Base-by-base conservation (phyloP, 108 stramenopile genomes). In the Fistulifera pelliculosa region DNA sequence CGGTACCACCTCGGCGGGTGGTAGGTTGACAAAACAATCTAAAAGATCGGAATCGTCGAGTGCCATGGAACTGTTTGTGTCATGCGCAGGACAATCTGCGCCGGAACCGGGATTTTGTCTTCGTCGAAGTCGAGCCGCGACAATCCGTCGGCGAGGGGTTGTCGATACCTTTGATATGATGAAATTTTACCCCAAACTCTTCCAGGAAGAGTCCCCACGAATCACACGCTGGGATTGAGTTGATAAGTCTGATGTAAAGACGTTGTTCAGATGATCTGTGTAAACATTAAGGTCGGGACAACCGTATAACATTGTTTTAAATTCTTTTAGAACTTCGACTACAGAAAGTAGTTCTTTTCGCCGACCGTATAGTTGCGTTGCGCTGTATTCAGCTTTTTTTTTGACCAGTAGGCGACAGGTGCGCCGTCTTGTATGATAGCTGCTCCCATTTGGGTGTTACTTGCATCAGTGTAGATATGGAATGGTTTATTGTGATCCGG, bases 401-500 rank as follows among this genome's bases (percentile, higher is more conserved):
- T 19, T 5, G 61, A 49, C 27, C 49, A 75, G 41, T 66, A 74
- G 14, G 74, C 73, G 23, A 80, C 49, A 1, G 75, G 76, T 17
- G 27, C 45, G 3, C 47, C 56, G 69, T 59, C 21, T 68, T 77
- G n/a, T 65, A 41, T 27, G 65, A 25, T 48, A 45, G 8, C 51
- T 52, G 71, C 61, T 19, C 71, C 74, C 0, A 76, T 18, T 52
- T 77, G 71, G 27, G 50, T 60, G 25, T 78, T 45, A 12, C 62
- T 58, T 2, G 77, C 76, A 54, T 82, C 69, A 0, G 65, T 57
- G 19, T 76, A 58, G 21, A 82, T 70, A 23, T 68, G 25, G 52
- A 78, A 79, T 2, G 52, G 70, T 14, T 49, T 5, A 21, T 76
- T 66, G 43, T 65, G 61, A 47, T 78, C 50, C 0, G 75, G 69